Evolutionary conservation across 1,284 basidiomycete genomes (phyloP), one percentile per base, ranked within the genome.

Genomic region (Garcileccinum viscosum): DNA sequence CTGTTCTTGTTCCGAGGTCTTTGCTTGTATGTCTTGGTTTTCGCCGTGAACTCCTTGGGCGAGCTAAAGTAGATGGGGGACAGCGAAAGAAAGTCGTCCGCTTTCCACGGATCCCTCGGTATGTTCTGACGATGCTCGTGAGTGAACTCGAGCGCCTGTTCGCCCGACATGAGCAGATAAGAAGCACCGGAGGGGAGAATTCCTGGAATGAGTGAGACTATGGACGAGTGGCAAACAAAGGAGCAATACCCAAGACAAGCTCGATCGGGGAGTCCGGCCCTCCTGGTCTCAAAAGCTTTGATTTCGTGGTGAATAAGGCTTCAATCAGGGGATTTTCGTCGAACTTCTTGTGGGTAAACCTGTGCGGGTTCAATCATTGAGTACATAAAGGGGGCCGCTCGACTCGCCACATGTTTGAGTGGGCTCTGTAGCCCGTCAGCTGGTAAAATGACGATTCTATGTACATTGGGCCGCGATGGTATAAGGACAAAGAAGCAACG

Each of bases 111-210:
- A 0, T 47, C 33, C 35, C 69, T 70, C 3, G 71, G 71, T 9
- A 37, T 22, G 1, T 0, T 5, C 19, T 78, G 63, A 5, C 65
- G 69, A 24, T 81, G 68, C 33, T 64, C 74, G 35, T 33, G 71
- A 0, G 75, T 71, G 58, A 79, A 81, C n/a, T 69, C 47, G n/a
- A 65, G 64, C 72, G 71, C 74, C 53, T 79, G 78, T 63, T 80
- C 71, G 14, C 35, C 24, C 17, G 73, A 67, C 71, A 79, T 80
- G 19, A 79, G 40, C 14, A 79, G 27, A 44, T 79, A 79, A 0
- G 78, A 81, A 4, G 79, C 80, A 2, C 78, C 78, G 0, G 65
- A 73, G 2, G 77, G 78, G 11, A 80, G 72, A n/a, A 79, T 72
- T 9, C 78, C 80, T 76, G 63, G 44, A 8, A 27, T 5, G 11